Evolutionary conservation across 345 rosid species (phyloP), one percentile per base, ranked within the genome.

Genomic region (Triadica sebifera): DNA sequence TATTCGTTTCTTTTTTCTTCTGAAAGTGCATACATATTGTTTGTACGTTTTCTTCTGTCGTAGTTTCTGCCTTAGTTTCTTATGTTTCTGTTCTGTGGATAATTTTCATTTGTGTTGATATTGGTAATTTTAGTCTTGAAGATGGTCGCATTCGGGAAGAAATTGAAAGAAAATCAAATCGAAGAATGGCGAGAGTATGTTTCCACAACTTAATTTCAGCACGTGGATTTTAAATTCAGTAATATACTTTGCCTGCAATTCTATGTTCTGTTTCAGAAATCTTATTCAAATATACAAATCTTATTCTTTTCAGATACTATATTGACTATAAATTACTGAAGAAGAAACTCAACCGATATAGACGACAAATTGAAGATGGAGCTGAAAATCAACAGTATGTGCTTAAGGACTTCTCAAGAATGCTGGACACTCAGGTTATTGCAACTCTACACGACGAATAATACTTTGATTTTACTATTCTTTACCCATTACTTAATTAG

Each of bases 111-210:
- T 67, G 24, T 4, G 46, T 77, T 50, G 53, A 16, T 43, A 53
- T 46, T 60, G 45, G 16, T 34, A 29, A 29, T 29, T 29, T 65
- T 57, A 46, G n/a, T 49, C 58, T 62, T 85, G 63, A 83, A 74
- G 73, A 86, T 86, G 89, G 89, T 86, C 60, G 83, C 77, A 13
- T 84, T 86, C 62, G 89, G 89, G 72, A 86, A 86, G 79, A 84
- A 84, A 67, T 70, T 86, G 83, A 82, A 80, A 65, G 78, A 78
- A 57, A 76, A 78, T 17, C 86, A 82, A 72, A 84, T 86, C 69
- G 77, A 80, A 84, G 89, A 86, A 75, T 86, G 89, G 89, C 79
- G 78, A 49, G 80, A 81, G 89, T 84, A 82, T 41, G 80, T 64
- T 37, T 64, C 25, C 9, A 43, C 63, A n/a, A 55, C 15, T 10